Evolutionary conservation across 768 basidiomycete genomes (phyloP).

Genomic region (Leccinum subtestaceum): DNA sequence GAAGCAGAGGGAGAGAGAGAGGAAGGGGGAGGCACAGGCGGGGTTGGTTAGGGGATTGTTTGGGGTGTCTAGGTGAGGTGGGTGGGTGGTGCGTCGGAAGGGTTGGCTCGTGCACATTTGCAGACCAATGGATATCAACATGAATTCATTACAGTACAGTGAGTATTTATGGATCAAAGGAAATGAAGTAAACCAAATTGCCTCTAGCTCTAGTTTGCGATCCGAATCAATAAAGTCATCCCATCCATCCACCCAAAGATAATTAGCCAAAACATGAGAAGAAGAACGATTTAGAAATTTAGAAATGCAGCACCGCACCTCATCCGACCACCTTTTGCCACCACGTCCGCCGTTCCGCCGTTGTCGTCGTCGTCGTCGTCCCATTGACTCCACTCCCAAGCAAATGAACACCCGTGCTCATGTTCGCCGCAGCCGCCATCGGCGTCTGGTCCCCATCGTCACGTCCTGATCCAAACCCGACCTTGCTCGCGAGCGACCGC

Average conservation of each 20-base stretch:
- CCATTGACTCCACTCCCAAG: neutral
- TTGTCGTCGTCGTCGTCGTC: neutral
- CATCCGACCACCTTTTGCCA: conserved; percentile 30
- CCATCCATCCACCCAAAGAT: neutral
- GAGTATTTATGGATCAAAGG: neutral
- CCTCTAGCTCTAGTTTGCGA: neutral
- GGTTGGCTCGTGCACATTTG: too few species aligned
- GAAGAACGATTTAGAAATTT: neutral
- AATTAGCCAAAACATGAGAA: neutral
- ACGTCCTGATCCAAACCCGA: neutral
- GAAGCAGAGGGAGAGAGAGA: conserved; percentile 5
- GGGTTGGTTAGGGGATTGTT: conserved; percentile 20
- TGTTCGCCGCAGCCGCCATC: neutral
- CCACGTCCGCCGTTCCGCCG: conserved; percentile 27
- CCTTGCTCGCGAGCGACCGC: conserved; percentile 19
- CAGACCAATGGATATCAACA: neutral
- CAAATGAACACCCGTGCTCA: conserved; percentile 2
- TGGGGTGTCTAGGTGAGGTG: neutral
- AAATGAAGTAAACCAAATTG: neutral
- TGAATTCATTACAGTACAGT: neutral
- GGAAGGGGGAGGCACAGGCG: conserved; percentile 3
- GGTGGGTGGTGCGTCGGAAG: too few species aligned
- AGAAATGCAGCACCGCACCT: neutral
- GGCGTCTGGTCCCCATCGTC: neutral
- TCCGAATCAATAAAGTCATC: neutral